Conservation (phyloP, 441 rosid species). For the Jatropha multifida region DNA sequence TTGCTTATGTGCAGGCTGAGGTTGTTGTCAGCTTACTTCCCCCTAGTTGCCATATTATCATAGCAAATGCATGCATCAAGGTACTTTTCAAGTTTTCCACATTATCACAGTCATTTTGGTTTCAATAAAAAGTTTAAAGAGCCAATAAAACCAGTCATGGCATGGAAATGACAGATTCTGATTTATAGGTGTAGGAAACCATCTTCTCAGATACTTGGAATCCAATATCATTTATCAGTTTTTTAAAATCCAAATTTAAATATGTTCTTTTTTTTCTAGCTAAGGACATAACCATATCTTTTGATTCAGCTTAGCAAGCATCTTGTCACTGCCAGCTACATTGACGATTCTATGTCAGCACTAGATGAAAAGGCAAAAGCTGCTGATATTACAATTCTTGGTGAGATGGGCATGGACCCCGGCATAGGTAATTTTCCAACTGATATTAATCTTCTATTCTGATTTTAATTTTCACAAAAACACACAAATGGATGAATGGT, state of each 20-base stretch:
- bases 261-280: slow-evolving; percentile 11
- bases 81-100: slow-evolving; percentile 32
- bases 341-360: slow-evolving; percentile 65
- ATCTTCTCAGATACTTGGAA: not conserved
- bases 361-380: slow-evolving; percentile 71
- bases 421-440: slow-evolving; percentile 66
- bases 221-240: not conserved
- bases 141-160: not conserved
- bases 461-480: slow-evolving; percentile 1
- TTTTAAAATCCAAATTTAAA: not conserved
- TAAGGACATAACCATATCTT: slow-evolving; percentile 14
- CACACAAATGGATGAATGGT: not conserved
- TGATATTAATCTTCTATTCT: slow-evolving; percentile 13
- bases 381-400: slow-evolving; percentile 80
- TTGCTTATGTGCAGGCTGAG: slow-evolving; percentile 59
- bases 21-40: slow-evolving; percentile 89
- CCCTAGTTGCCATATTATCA: slow-evolving; percentile 58
- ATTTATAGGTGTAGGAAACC: not conserved
- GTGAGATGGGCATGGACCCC: slow-evolving; percentile 96
- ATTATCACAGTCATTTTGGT: not conserved
- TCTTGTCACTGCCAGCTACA: slow-evolving; percentile 93
- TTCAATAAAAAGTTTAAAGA: not conserved
- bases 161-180: not conserved
- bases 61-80: slow-evolving; percentile 82
- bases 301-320: slow-evolving; percentile 75